Conservation (phyloP, 805 yeast genomes). For the Wickerhamiella sergipiensis region DNA sequence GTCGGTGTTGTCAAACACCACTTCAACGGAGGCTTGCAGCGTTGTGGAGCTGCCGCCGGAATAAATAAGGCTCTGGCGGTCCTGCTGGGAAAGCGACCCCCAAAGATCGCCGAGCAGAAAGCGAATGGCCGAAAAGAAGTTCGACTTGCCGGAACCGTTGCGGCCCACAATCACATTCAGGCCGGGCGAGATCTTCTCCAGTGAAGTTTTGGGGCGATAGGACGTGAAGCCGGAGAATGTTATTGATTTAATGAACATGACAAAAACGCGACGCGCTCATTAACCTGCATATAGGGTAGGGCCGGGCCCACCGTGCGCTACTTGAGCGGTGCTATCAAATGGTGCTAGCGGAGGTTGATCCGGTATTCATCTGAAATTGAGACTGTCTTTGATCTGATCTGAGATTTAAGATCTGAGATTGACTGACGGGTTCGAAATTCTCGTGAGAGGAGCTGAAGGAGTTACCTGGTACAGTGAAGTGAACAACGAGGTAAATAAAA, state of each 20-base stretch:
- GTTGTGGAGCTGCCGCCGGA: constrained; percentile 71
- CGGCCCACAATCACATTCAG: constrained; percentile 56
- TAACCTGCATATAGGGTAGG: neutral
- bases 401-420: no score
- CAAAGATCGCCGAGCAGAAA: constrained; percentile 78
- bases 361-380: no score
- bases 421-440: no score
- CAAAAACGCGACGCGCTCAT: neutral
- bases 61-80: constrained; percentile 73
- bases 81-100: constrained; percentile 47
- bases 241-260: constrained; percentile 27
- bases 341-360: no score
- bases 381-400: no score
- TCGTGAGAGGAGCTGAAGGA: no score
- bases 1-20: constrained; percentile 70
- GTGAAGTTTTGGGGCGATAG: constrained; percentile 66
- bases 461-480: no score
- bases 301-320: neutral
- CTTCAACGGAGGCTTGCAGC: constrained; percentile 86
- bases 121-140: constrained; percentile 87
- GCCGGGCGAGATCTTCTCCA: constrained; percentile 63
- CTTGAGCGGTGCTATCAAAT: no score
- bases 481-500: no score
- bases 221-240: constrained; percentile 89
- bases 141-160: constrained; percentile 64